A percentile compares a stretch with the other conserved stretches of the same genome.
These are phyloP conservation scores for Letharia lupina DNA, from an alignment of 495 filamentous ascomycete species.

Conservation along the genomic window DNA sequence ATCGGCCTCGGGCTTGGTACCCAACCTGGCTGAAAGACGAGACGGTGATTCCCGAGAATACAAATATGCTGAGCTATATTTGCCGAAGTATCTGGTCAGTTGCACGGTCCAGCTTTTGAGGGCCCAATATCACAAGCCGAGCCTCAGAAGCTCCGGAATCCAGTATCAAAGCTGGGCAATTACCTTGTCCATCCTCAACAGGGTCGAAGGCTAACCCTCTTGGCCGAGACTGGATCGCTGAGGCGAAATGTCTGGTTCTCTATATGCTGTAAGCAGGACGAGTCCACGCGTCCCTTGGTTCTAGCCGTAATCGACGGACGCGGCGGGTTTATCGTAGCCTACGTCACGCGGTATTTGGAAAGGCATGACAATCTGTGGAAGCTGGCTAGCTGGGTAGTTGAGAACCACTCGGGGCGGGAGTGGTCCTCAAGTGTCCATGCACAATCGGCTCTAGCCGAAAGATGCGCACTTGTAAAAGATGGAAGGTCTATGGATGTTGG, in stretches of 20 bases:
- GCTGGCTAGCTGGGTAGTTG: neutral
- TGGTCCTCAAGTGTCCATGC: neutral
- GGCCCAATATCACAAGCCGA: neutral
- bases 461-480: neutral
- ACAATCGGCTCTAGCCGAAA: neutral
- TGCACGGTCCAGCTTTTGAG: neutral
- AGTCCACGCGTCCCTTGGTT: neutral
- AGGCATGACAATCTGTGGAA: neutral
- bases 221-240: neutral
- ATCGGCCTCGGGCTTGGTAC: conserved; percentile 47
- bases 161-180: neutral
- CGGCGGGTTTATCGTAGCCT: neutral
- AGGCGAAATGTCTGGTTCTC: neutral
- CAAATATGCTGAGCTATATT: neutral
- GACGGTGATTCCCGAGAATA: neutral
- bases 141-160: neutral
- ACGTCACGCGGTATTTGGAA: neutral
- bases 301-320: neutral
- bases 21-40: conserved; percentile 14
- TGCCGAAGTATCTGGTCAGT: neutral
- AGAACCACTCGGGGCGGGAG: neutral
- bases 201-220: neutral
- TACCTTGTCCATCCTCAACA: neutral
- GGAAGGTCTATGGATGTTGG: no score
- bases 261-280: neutral